Base-by-base conservation (phyloP, 2,329 filamentous ascomycete species). In the Blumeria graminis region DNA sequence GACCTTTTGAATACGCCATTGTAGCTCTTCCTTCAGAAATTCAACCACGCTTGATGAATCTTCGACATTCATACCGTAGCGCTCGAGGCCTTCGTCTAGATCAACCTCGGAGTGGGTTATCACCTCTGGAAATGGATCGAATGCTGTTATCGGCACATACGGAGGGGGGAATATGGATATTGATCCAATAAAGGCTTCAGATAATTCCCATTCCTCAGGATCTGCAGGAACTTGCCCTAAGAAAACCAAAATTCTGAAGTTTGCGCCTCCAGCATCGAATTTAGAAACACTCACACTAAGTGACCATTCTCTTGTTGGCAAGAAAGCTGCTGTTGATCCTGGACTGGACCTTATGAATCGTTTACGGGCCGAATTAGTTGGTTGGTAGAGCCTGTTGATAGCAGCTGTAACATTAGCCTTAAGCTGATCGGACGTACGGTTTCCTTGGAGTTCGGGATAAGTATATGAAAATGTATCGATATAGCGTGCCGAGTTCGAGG, bases 331-430 rank as follows among this genome's bases (percentile, higher is more conserved):
- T 7, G 16, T 33, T 9, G 34, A 14, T 22, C 34, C 34, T 18
- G 16, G 32, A 43, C 18, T 18, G 1, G 13, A 16, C 33, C 43
- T 36, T 1, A 43, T 39, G 32, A 39, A 28, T 16, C 57, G 53
- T 13, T 52, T 58, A 43, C 41, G 16, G n/a, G 56, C 57, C 1
- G 55, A 45, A 1, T 51, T 51, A 32, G 33, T 56, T 0, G 60
- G 58, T 35, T 61, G 60, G 61, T 74, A 75, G 64, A 88, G 66
- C 0, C 67, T 71, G 57, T 77, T 72, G 11, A 84, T 74, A 6
- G 79, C 75, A 0, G 77, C 74, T 39, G 77, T 74, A 35, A 86
- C 71, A 61, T 82, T 81, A 57, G 75, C 74, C 35, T 74, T 72
- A 48, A 86, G 28, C 39, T 80, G 71, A 11, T 55, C 55, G 10